phyloP scores from a whole-genome alignment of 2,329 filamentous ascomycete species.

The Dactylonectria estremocensis region DNA sequence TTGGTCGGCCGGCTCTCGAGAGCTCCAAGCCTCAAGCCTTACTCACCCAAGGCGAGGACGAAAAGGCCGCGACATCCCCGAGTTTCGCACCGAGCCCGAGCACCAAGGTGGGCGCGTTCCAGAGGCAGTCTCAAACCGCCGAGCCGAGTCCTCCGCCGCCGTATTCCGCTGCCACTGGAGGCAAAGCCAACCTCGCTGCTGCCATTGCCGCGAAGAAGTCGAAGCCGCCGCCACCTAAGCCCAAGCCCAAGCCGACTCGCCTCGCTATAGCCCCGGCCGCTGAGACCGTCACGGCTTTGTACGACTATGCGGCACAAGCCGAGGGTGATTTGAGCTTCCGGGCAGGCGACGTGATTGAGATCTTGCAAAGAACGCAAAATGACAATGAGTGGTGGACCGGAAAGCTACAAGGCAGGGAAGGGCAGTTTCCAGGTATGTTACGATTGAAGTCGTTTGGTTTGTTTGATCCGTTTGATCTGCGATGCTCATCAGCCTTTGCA shows the following conservation, averaged over 20 bases:
- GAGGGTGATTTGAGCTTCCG: slow-evolving; percentile 94
- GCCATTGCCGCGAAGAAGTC: slow-evolving; percentile 69
- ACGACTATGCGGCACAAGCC: slow-evolving; percentile 96
- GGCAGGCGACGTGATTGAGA: slow-evolving; percentile 91
- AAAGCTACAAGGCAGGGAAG: slow-evolving; percentile 82
- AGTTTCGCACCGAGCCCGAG: slow-evolving; percentile 36
- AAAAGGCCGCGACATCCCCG: slow-evolving; percentile 40
- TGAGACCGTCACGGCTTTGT: slow-evolving; percentile 91
- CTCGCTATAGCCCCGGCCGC: slow-evolving; percentile 75
- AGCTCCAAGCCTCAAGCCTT: slow-evolving; percentile 64
- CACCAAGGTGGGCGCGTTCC: slow-evolving; percentile 55
- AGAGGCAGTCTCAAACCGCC: slow-evolving; percentile 56
- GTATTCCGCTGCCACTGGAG: slow-evolving; percentile 69
- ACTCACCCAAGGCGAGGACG: slow-evolving; percentile 65
- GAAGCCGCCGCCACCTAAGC: slow-evolving; percentile 78
- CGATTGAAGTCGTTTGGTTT: neutral
- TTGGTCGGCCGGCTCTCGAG: slow-evolving; percentile 68
- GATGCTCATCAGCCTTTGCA: slow-evolving; percentile 50
- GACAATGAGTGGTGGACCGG: slow-evolving; percentile 99
- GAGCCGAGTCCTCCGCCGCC: slow-evolving; percentile 77
- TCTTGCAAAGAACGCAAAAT: slow-evolving; percentile 85
- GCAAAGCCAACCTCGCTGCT: slow-evolving; percentile 60
- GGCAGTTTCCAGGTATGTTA: slow-evolving; percentile 92
- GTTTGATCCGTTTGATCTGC: neutral
- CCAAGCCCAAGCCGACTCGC: slow-evolving; percentile 83